These are phyloP conservation scores for Brassica incana DNA, from an alignment of 345 rosid genomes.

Conservation along the genomic window DNA sequence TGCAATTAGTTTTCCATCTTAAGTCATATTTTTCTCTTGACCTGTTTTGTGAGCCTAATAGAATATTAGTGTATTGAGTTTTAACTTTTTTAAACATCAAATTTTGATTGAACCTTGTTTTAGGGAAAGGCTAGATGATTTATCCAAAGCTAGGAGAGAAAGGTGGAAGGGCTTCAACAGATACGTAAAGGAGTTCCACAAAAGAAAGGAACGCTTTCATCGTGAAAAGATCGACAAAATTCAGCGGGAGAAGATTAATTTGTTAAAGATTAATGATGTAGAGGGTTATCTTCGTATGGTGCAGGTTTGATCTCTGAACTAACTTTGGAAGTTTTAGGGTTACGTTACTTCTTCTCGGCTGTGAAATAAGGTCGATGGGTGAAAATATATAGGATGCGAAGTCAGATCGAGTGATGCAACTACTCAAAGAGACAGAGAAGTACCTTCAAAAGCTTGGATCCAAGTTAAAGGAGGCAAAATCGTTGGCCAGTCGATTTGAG, in stretches of 20 bases:
- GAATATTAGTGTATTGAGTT: background rate
- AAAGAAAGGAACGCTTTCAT: slow-evolving; percentile 83
- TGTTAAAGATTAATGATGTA: slow-evolving; percentile 89
- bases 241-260: slow-evolving; percentile 91
- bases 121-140: slow-evolving; percentile 89
- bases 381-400: slow-evolving; percentile 65
- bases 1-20: slow-evolving; percentile 1
- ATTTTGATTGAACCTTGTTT: slow-evolving; percentile 26
- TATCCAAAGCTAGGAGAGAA: slow-evolving; percentile 75
- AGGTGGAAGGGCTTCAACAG: slow-evolving; percentile 88
- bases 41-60: background rate
- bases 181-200: slow-evolving; percentile 88
- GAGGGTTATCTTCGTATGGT: slow-evolving; percentile 98
- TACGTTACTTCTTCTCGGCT: slow-evolving; percentile 17
- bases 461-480: slow-evolving; percentile 74
- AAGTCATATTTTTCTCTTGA: slow-evolving; percentile 2
- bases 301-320: slow-evolving; percentile 57
- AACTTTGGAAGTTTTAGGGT: slow-evolving; percentile 9
- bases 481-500: slow-evolving; percentile 55
- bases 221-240: slow-evolving; percentile 95
- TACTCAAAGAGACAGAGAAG: slow-evolving; percentile 88
- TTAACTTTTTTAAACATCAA: background rate
- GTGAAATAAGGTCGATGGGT: background rate
- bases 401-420: slow-evolving; percentile 89
- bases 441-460: slow-evolving; percentile 90